These are phyloP conservation scores for Hydnomerulius pinastri DNA, from an alignment of 768 basidiomycete genomes.

Conservation along the genomic window DNA sequence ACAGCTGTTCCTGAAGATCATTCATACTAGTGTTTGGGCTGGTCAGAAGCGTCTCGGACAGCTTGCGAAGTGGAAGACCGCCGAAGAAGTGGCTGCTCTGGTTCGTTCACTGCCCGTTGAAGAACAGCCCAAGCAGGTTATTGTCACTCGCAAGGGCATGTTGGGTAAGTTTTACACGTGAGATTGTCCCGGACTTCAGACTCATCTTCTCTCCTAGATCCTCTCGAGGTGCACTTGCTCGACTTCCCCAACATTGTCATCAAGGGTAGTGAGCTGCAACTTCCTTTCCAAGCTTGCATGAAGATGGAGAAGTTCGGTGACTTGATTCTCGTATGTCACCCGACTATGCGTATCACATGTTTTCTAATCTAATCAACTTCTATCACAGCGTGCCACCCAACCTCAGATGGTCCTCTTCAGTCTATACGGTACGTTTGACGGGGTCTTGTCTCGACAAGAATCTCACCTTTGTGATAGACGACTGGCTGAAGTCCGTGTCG, in stretches of 20 bases:
- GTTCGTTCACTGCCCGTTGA: constrained; percentile 98
- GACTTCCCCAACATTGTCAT: constrained; percentile 99
- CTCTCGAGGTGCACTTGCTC: constrained; percentile 95
- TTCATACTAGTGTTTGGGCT: constrained; percentile 99
- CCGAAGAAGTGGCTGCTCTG: constrained; percentile 98
- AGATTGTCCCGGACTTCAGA: not conserved
- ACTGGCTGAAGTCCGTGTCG: constrained; percentile 99
- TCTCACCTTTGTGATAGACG: constrained; percentile 53
- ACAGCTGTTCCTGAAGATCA: constrained; percentile 97
- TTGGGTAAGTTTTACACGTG: constrained; percentile 56
- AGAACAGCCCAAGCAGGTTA: constrained; percentile 99
- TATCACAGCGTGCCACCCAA: constrained; percentile 84
- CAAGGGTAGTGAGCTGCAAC: constrained; percentile 96
- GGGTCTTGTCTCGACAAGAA: not conserved
- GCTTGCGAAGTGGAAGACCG: constrained; percentile 99
- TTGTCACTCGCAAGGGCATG: constrained; percentile 99
- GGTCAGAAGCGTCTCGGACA: constrained; percentile 99
- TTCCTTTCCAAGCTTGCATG: constrained; percentile 99
- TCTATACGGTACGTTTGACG: constrained; percentile 67
- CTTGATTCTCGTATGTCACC: constrained; percentile 69
- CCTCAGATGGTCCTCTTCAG: constrained; percentile 99
- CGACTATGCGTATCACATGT: not conserved
- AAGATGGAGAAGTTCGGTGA: constrained; percentile 99
- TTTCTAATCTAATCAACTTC: not conserved
- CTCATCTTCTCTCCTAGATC: constrained; percentile 49